Conservation (phyloP, 495 filamentous ascomycete species). For the Pseudoneurospora amorphoporcata region DNA sequence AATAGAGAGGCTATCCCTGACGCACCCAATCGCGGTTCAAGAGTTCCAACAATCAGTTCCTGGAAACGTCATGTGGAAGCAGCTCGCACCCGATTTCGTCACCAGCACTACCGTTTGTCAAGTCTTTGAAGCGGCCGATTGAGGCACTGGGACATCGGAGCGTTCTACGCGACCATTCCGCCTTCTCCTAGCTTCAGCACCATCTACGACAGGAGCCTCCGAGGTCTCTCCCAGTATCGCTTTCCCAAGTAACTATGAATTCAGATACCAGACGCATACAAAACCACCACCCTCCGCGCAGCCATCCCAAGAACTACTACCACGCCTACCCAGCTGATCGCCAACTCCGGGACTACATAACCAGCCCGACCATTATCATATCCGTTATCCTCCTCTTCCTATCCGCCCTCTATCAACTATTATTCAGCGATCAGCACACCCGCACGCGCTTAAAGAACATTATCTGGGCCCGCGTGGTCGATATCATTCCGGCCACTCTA, state of each 20-base stretch:
- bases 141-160: background rate
- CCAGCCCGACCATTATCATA: conserved; percentile 26
- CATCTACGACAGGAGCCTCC: background rate
- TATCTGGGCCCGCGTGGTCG: conserved; percentile 57
- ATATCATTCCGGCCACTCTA: conserved; percentile 47
- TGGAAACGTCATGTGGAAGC: background rate
- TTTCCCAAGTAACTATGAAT: conserved; percentile 12
- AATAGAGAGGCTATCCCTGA: background rate
- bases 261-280: conserved; percentile 17
- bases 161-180: background rate
- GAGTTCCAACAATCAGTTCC: background rate
- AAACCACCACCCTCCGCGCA: conserved; percentile 16
- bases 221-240: background rate
- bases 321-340: conserved; percentile 9
- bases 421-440: background rate
- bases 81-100: background rate
- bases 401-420: conserved; percentile 32
- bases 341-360: conserved; percentile 20
- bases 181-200: background rate
- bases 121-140: background rate
- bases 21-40: background rate
- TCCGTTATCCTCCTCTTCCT: conserved; percentile 28
- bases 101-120: background rate
- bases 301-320: conserved; percentile 11
- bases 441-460: conserved; percentile 19